Evolutionary conservation across 108 stramenopile genomes (phyloP).

Genomic region (Skeletonema potamos): DNA sequence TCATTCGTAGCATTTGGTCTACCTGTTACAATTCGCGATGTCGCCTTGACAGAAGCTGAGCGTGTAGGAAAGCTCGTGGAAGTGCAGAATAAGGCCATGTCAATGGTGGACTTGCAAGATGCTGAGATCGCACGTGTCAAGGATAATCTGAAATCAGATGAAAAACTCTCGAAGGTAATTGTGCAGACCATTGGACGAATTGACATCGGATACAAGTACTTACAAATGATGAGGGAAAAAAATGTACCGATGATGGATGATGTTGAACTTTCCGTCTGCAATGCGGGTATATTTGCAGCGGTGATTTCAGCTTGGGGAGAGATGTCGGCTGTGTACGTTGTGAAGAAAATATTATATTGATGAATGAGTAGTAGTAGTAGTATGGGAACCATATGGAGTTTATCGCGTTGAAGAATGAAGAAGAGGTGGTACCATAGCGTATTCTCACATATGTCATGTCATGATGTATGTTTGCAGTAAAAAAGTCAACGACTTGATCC

Average conservation of each 20-base stretch:
- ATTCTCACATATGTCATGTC: no score
- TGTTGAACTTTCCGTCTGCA: background rate
- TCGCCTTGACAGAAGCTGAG: background rate
- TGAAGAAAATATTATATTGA: background rate
- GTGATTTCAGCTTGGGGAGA: background rate
- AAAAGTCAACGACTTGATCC: no score
- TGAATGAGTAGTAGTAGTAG: no score
- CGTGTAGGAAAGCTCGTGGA: slow-evolving; percentile 1
- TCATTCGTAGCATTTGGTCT: slow-evolving; percentile 10
- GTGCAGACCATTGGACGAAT: slow-evolving; percentile 30
- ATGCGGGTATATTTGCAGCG: background rate
- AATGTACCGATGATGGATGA: slow-evolving; percentile 9
- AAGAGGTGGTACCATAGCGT: no score
- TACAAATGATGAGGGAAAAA: slow-evolving; percentile 13
- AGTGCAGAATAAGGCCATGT: background rate
- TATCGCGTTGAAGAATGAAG: no score
- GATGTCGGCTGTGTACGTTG: background rate
- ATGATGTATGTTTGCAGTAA: no score
- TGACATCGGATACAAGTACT: slow-evolving; percentile 12
- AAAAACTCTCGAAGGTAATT: slow-evolving; percentile 16
- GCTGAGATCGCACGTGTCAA: slow-evolving; percentile 14
- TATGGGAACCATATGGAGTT: no score
- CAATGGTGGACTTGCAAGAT: slow-evolving; percentile 18
- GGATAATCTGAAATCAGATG: slow-evolving; percentile 17
- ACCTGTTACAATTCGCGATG: slow-evolving; percentile 7